Evolutionary conservation across 2,329 filamentous ascomycete species (phyloP).

Genomic region (Fusarium veterinarium): DNA sequence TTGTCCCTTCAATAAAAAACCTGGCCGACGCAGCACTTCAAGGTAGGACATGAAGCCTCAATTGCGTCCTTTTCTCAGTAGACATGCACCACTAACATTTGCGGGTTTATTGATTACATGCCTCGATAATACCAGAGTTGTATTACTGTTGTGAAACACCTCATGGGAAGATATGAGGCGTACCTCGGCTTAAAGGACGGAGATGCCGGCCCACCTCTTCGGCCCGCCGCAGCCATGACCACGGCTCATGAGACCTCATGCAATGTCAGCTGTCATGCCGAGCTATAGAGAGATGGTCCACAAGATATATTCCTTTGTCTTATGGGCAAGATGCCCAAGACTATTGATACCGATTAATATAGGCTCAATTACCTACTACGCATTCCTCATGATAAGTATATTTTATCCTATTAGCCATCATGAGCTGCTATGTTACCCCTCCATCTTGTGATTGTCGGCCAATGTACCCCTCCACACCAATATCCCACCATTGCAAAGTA

Average conservation of each 20-base stretch:
- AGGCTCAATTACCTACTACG: background rate
- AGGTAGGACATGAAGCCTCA: background rate
- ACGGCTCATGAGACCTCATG: slow-evolving; percentile 32
- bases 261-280: slow-evolving; percentile 16
- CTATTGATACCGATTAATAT: background rate
- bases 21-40: background rate
- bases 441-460: slow-evolving; percentile 14
- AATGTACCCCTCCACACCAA: slow-evolving; percentile 34
- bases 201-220: slow-evolving; percentile 21
- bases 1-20: background rate
- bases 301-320: background rate
- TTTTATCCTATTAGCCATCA: slow-evolving; percentile 4
- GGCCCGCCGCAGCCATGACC: slow-evolving; percentile 17
- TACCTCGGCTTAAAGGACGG: slow-evolving; percentile 35
- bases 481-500: background rate
- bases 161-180: background rate
- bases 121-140: background rate
- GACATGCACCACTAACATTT: background rate
- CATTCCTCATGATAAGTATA: background rate
- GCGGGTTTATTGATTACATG: background rate
- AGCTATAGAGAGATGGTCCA: background rate
- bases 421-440: slow-evolving; percentile 25
- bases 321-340: background rate
- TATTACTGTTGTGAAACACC: background rate
- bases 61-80: background rate